phyloP scores from a whole-genome alignment of 768 basidiomycete genomes.

The Tulasnella sp. region DNA sequence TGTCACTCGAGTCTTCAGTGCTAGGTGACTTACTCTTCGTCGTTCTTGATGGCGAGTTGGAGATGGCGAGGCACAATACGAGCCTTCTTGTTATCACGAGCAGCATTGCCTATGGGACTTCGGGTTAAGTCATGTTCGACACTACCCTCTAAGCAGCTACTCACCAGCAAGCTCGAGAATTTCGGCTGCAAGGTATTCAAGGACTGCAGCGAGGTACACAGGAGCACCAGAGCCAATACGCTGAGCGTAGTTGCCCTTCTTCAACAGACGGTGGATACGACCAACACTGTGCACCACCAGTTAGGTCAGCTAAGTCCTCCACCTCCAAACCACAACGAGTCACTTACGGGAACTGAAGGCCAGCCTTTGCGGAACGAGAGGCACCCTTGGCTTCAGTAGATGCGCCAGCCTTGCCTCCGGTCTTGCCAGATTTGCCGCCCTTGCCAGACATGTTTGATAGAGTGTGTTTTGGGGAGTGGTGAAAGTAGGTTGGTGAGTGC shows the following conservation, averaged over 20 bases:
- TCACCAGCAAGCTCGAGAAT: conserved; percentile 80
- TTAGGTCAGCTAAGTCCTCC: conserved; percentile 12
- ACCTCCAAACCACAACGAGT: conserved; percentile 25
- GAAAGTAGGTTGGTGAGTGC: conserved; percentile 13
- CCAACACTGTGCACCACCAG: conserved; percentile 68
- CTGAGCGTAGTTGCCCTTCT: conserved; percentile 71
- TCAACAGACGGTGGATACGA: conserved; percentile 79
- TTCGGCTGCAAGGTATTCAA: conserved; percentile 87
- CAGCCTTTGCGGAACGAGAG: conserved; percentile 65
- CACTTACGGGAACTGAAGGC: conserved; percentile 46
- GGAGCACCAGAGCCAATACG: conserved; percentile 72
- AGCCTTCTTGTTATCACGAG: conserved; percentile 79
- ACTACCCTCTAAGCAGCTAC: neutral
- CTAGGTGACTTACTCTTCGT: conserved; percentile 73
- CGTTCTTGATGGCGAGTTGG: conserved; percentile 75
- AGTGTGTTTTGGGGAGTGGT: conserved; percentile 1
- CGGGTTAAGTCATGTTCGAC: neutral
- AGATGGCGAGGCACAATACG: conserved; percentile 81
- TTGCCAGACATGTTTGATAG: conserved; percentile 32
- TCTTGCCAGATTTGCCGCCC: conserved; percentile 51
- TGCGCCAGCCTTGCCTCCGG: conserved; percentile 53
- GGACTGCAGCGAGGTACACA: conserved; percentile 82
- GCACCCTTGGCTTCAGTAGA: conserved; percentile 52
- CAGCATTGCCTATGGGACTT: conserved; percentile 51
- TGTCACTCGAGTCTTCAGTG: conserved; percentile 5